Percentiles rank a stretch among this genome's conserved stretches.
These are phyloP conservation scores for Lichenothelia convexa DNA, from an alignment of 495 filamentous ascomycete species.

Conservation along the genomic window DNA sequence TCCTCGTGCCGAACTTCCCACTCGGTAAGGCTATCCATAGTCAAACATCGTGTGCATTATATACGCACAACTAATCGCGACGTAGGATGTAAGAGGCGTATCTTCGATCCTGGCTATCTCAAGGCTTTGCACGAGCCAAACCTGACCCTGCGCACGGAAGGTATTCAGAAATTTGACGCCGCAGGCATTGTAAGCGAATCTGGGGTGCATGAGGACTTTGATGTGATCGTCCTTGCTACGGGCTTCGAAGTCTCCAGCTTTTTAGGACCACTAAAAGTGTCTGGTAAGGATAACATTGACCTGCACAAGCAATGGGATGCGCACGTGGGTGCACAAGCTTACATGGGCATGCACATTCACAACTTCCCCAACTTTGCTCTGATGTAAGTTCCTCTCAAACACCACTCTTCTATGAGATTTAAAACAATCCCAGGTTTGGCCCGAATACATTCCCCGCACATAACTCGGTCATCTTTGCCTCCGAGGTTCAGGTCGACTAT, in stretches of 20 bases:
- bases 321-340: conserved; percentile 22
- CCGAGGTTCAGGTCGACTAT: too few relatives aligned
- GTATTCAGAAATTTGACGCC: conserved; percentile 19
- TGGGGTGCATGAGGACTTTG: conserved; percentile 17
- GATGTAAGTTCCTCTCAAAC: too few relatives aligned
- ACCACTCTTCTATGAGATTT: too few relatives aligned
- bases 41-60: too few relatives aligned
- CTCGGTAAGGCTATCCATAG: too few relatives aligned
- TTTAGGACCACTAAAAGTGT: conserved; percentile 18
- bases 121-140: conserved; percentile 17
- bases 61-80: too few relatives aligned
- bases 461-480: too few relatives aligned
- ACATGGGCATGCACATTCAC: conserved; percentile 18
- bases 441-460: too few relatives aligned
- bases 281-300: conserved; percentile 16
- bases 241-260: conserved; percentile 22
- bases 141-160: conserved; percentile 19
- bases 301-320: conserved; percentile 23
- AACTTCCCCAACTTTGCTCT: conserved; percentile 29
- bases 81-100: conserved; percentile 27
- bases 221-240: conserved; percentile 26
- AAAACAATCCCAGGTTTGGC: too few relatives aligned
- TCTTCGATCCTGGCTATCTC: conserved; percentile 22
- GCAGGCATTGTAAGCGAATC: conserved; percentile 16
- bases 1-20: conserved; percentile 25